These are phyloP conservation scores for Aeschynomene evenia DNA, from an alignment of 306 rosid genomes.

Conservation along the genomic window DNA sequence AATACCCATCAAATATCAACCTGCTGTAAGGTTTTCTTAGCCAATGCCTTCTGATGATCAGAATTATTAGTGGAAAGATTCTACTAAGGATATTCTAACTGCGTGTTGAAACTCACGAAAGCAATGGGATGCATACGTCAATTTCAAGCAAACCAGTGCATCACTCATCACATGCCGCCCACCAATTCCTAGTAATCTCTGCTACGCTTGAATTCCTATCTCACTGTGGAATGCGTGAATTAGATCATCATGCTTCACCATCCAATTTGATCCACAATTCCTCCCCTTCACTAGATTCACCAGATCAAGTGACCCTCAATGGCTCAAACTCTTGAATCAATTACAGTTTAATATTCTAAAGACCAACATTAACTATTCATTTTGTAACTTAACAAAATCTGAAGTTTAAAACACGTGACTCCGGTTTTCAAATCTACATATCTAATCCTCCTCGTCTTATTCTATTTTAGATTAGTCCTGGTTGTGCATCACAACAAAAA, in stretches of 20 bases:
- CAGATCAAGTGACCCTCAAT: no score
- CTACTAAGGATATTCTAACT: background rate
- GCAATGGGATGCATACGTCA: slow-evolving; percentile 11
- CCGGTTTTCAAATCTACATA: background rate
- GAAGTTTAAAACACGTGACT: background rate
- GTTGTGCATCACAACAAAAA: background rate
- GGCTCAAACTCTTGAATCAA: no score
- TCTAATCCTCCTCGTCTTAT: background rate
- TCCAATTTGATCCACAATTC: background rate
- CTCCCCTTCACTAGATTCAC: no score
- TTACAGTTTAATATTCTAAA: no score
- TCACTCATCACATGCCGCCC: no score
- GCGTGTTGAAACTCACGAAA: slow-evolving; percentile 23
- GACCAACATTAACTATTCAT: no score
- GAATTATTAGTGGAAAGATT: no score
- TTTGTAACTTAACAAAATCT: no score
- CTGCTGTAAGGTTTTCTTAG: no score
- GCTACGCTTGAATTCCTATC: slow-evolving; percentile 21
- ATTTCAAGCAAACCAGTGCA: slow-evolving; percentile 33
- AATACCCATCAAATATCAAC: no score
- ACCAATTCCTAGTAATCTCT: background rate
- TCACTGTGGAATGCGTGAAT: slow-evolving; percentile 32
- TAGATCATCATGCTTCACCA: slow-evolving; percentile 29
- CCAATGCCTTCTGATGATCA: no score
- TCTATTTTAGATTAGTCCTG: background rate